These are phyloP conservation scores for Diaporthe citrichinensis DNA, from an alignment of 2,329 filamentous ascomycete genomes.

Conservation along the genomic window DNA sequence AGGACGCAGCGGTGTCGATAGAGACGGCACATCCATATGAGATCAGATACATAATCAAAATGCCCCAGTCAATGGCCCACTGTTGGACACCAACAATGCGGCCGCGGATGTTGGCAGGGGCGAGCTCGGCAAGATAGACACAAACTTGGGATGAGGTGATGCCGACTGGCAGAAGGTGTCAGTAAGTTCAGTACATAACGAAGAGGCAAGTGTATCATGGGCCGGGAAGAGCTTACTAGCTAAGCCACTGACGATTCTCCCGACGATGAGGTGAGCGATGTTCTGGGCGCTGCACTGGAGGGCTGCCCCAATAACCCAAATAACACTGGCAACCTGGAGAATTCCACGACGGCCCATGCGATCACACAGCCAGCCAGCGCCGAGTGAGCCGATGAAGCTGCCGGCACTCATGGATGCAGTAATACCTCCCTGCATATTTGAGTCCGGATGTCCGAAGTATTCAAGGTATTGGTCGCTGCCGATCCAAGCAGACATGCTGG, in stretches of 20 bases:
- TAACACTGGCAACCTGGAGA: slow-evolving; percentile 63
- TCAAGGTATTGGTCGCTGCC: slow-evolving; percentile 57
- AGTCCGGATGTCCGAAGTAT: slow-evolving; percentile 44
- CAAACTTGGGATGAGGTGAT: slow-evolving; percentile 81
- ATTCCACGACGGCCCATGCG: slow-evolving; percentile 63
- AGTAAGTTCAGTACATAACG: slow-evolving; percentile 1
- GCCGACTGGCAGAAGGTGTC: slow-evolving; percentile 68
- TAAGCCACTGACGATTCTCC: slow-evolving; percentile 79
- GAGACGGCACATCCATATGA: slow-evolving; percentile 49
- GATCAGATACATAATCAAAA: slow-evolving; percentile 64
- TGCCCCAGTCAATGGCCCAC: slow-evolving; percentile 80
- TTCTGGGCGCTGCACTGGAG: slow-evolving; percentile 57
- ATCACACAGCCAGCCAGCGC: slow-evolving; percentile 66
- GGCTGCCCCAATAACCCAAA: slow-evolving; percentile 56
- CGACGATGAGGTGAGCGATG: slow-evolving; percentile 79
- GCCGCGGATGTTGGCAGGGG: slow-evolving; percentile 69
- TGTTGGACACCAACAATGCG: slow-evolving; percentile 76
- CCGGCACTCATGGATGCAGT: slow-evolving; percentile 82
- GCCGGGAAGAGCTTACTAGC: slow-evolving; percentile 32
- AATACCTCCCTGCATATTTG: slow-evolving; percentile 75
- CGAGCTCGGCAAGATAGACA: slow-evolving; percentile 79
- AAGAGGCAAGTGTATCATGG: background rate
- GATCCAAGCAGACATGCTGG: slow-evolving; percentile 78
- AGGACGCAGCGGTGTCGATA: slow-evolving; percentile 67
- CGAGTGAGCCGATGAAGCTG: slow-evolving; percentile 72